A percentile compares a stretch with the other conserved stretches of the same genome.
Evolutionary conservation across 163 green algal genomes (phyloP).

Genomic region (Volvox carteri): DNA sequence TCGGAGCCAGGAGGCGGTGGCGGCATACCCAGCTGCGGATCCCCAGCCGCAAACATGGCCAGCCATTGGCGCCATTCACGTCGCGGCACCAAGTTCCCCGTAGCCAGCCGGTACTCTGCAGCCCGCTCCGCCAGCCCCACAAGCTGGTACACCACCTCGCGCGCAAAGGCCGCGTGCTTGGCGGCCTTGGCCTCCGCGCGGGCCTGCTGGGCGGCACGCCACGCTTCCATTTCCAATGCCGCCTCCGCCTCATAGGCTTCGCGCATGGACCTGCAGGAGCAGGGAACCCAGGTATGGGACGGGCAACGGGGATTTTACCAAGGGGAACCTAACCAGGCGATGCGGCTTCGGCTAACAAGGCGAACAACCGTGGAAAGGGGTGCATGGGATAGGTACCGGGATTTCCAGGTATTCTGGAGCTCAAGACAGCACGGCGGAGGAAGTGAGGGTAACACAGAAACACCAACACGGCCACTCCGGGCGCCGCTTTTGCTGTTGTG

Average conservation of each 20-base stretch:
- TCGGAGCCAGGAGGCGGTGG: constrained; percentile 18
- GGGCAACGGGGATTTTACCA: too few relatives aligned
- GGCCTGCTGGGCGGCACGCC: constrained; percentile 61
- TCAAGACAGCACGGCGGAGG: too few relatives aligned
- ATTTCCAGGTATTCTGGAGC: too few relatives aligned
- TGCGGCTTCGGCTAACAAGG: too few relatives aligned
- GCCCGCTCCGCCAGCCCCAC: constrained; percentile 77
- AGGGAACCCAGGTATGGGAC: too few relatives aligned
- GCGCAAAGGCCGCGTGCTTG: constrained; percentile 58
- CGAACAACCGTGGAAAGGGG: too few relatives aligned
- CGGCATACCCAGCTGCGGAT: constrained; percentile 54
- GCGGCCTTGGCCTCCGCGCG: constrained; percentile 62
- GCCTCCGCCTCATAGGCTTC: constrained; percentile 65
- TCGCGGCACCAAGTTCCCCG: constrained; percentile 76
- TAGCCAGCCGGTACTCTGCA: constrained; percentile 69
- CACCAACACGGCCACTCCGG: too few relatives aligned
- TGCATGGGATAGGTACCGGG: too few relatives aligned
- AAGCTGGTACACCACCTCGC: constrained; percentile 72
- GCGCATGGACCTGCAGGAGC: constrained; percentile 69
- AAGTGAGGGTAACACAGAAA: too few relatives aligned
- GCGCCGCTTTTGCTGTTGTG: too few relatives aligned
- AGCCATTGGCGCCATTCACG: constrained; percentile 79
- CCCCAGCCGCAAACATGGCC: constrained; percentile 73
- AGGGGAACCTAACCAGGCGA: too few relatives aligned
- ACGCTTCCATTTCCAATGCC: constrained; percentile 68